phyloP scores from a whole-genome alignment of 208 protist species.

The Herpetomonas samuelpessoai region DNA sequence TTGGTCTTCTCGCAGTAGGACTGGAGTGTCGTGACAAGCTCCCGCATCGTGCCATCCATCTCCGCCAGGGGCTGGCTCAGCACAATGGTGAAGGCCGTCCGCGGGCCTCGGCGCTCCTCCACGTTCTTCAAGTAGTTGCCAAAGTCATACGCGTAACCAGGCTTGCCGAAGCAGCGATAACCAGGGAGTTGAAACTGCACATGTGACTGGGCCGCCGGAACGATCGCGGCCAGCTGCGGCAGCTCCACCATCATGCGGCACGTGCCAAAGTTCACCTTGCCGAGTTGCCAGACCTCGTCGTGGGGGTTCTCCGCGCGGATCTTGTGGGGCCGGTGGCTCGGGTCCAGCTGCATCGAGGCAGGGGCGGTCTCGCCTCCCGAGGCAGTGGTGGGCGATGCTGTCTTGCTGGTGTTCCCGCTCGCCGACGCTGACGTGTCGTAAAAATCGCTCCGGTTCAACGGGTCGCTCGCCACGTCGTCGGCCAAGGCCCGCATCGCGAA shows the following conservation, averaged over 20 bases:
- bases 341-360: no score
- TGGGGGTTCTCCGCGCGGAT: conserved; percentile 30
- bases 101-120: conserved; percentile 41
- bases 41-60: conserved; percentile 29
- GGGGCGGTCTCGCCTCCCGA: no score
- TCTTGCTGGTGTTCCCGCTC: no score
- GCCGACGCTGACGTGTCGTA: not conserved
- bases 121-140: conserved; percentile 45
- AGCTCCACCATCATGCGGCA: conserved; percentile 35
- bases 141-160: conserved; percentile 51
- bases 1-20: conserved; percentile 37
- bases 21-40: conserved; percentile 33
- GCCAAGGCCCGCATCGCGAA: conserved; percentile 19
- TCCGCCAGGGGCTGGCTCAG: conserved; percentile 3
- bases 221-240: conserved; percentile 13
- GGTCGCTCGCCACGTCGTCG: conserved; percentile 12
- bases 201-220: conserved; percentile 7
- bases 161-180: conserved; percentile 23
- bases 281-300: conserved; percentile 54
- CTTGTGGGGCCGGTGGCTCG: conserved; percentile 4
- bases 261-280: conserved; percentile 40
- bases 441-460: not conserved
- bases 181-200: conserved; percentile 18
- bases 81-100: conserved; percentile 64
- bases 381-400: not conserved